Evolutionary conservation across 2,329 filamentous ascomycete genomes (phyloP).

Genomic region (Fusarium chuoi): DNA sequence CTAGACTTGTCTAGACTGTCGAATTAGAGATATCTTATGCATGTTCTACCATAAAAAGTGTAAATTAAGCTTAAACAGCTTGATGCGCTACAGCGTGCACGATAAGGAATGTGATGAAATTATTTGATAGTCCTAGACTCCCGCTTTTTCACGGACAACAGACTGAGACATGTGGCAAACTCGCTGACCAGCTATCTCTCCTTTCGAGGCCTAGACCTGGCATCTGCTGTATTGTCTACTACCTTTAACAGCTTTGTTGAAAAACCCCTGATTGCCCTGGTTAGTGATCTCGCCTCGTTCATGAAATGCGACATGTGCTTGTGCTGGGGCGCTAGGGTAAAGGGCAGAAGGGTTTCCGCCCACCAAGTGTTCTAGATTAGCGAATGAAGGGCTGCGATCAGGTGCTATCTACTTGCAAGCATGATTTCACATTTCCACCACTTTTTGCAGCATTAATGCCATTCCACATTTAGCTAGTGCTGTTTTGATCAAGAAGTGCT

Average conservation of each 20-base stretch:
- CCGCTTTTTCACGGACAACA: background rate
- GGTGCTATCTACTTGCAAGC: too few species aligned
- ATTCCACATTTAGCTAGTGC: accelerated
- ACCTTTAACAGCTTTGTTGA: too few species aligned
- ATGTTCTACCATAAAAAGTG: background rate
- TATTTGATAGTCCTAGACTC: background rate
- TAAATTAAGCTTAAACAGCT: background rate
- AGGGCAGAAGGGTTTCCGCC: too few species aligned
- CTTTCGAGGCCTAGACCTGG: too few species aligned
- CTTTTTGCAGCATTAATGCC: accelerated
- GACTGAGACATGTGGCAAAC: background rate
- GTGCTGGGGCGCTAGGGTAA: accelerated
- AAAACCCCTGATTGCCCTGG: too few species aligned
- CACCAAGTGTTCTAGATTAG: accelerated
- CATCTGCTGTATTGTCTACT: background rate
- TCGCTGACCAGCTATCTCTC: too few species aligned
- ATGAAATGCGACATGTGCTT: background rate
- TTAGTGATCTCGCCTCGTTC: too few species aligned
- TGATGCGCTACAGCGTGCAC: background rate
- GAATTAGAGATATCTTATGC: background rate
- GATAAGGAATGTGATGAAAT: background rate
- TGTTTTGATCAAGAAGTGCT: background rate
- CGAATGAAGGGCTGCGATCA: background rate
- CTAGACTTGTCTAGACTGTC: background rate
- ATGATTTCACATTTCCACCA: accelerated